phyloP scores from a whole-genome alignment of 768 basidiomycete genomes.

The Podaxis pistillaris region DNA sequence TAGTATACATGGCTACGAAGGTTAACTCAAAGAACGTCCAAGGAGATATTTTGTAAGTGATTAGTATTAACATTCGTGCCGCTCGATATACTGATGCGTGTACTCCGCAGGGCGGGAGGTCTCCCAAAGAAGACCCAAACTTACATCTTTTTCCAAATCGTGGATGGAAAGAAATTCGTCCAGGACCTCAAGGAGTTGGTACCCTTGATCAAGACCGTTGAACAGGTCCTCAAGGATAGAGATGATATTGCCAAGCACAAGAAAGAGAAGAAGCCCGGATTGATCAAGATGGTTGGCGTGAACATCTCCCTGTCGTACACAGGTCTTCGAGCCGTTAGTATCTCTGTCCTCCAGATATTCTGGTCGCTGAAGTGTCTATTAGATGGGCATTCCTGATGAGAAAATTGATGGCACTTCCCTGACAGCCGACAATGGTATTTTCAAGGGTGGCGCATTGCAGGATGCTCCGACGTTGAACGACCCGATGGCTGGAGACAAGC shows the following conservation, averaged over 20 bases:
- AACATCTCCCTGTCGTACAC: constrained; percentile 55
- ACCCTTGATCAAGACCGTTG: constrained; percentile 45
- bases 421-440: constrained; percentile 27
- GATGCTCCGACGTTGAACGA: constrained; percentile 41
- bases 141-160: constrained; percentile 53
- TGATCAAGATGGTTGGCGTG: constrained; percentile 40
- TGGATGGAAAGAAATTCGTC: constrained; percentile 42
- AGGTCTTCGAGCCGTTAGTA: constrained; percentile 39
- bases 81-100: neutral
- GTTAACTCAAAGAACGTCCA: constrained; percentile 34
- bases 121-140: constrained; percentile 53
- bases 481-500: constrained; percentile 27
- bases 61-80: neutral
- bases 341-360: neutral
- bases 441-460: constrained; percentile 37
- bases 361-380: neutral
- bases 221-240: constrained; percentile 40
- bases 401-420: constrained; percentile 35
- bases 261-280: constrained; percentile 28
- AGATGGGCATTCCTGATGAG: constrained; percentile 30
- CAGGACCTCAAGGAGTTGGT: constrained; percentile 37
- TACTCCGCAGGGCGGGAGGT: constrained; percentile 37
- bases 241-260: constrained; percentile 39
- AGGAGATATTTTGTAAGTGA: constrained; percentile 44
- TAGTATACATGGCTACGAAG: neutral